Evolutionary conservation across 441 rosid species (phyloP), one percentile per base, ranked within the genome.

Genomic region (Gossypium trilobum): DNA sequence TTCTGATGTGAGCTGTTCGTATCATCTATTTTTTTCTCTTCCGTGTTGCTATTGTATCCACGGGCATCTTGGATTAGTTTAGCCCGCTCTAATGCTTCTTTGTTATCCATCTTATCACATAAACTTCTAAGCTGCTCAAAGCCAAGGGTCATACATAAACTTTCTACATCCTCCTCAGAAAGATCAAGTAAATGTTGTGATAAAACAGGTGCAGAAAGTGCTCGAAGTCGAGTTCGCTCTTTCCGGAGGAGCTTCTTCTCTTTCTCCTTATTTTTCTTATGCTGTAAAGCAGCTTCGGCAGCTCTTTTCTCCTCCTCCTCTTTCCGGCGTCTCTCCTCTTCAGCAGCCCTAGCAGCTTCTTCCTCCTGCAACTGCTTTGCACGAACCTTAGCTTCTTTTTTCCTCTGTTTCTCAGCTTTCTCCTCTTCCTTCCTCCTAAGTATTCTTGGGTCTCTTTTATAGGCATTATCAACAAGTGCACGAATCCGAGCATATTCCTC

Each of bases 281-380:
- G 94, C 68, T 84, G 97, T 13, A 72, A 82, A 23, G 90, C 97
- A 86, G 88, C 87, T 84, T 92, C 99, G 39, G 91, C 91, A 70
- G 94, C 97, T 70, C 75, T 84, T 71, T 73, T 89, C 56, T 78
- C 97, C 78, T 94, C 96, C 80, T 89, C 94, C 60, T 87, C 97
- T 81, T 91, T 91, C 20, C 59, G 78, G 13, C 65, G 80, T 74
- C 73, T 88, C 87, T 90, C 99, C 83, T 90, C 97, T 76, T 88
- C 96, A 81, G 88, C 94, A 78, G 81, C 86, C 78, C 88, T 85
- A 22, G 84, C 87, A 70, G 93, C 92, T 75, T 92, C 97, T 82
- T 94, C 99, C 80, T 77, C 96, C 79, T 90, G 97, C 89, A 86
- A 74, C 81, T 83, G 88, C 82, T 92, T 94, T 4, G 95, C 97